phyloP scores from a whole-genome alignment of 345 rosid genomes.

The Salix caprea region DNA sequence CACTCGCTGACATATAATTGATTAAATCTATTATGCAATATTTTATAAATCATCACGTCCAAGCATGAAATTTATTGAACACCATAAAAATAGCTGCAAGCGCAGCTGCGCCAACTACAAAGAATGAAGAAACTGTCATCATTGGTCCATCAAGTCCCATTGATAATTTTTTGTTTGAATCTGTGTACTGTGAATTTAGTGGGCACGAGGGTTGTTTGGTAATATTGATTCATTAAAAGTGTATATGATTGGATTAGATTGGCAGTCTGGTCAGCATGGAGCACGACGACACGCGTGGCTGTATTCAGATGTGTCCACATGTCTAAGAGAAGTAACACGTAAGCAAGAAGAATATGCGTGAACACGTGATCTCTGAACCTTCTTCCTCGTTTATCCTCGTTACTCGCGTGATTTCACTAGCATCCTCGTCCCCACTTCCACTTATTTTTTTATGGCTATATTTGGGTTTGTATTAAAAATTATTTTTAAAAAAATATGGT shows the following conservation, averaged over 20 bases:
- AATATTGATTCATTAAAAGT: not conserved
- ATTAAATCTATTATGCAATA: too few species aligned
- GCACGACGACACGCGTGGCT: constrained; percentile 11
- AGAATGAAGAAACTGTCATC: not conserved
- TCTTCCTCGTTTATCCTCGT: too few species aligned
- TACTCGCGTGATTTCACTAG: not conserved
- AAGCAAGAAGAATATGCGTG: not conserved
- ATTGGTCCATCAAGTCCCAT: not conserved
- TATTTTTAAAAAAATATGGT: too few species aligned
- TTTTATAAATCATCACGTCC: too few species aligned
- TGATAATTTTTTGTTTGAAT: not conserved
- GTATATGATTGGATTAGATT: constrained; percentile 1
- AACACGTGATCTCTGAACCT: not conserved
- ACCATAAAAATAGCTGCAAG: too few species aligned
- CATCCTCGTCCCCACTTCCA: not conserved
- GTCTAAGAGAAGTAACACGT: not conserved
- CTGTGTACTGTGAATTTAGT: not conserved
- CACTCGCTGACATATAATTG: too few species aligned
- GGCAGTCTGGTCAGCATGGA: not conserved
- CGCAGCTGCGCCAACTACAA: not conserved
- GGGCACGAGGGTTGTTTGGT: not conserved
- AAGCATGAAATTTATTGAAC: too few species aligned
- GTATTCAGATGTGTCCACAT: not conserved
- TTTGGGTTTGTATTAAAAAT: too few species aligned
- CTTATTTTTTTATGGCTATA: too few species aligned